A percentile compares a stretch with the other conserved stretches of the same genome.
These are phyloP conservation scores for Udeniomyces megalosporus DNA, from an alignment of 768 basidiomycete species.

Conservation along the genomic window DNA sequence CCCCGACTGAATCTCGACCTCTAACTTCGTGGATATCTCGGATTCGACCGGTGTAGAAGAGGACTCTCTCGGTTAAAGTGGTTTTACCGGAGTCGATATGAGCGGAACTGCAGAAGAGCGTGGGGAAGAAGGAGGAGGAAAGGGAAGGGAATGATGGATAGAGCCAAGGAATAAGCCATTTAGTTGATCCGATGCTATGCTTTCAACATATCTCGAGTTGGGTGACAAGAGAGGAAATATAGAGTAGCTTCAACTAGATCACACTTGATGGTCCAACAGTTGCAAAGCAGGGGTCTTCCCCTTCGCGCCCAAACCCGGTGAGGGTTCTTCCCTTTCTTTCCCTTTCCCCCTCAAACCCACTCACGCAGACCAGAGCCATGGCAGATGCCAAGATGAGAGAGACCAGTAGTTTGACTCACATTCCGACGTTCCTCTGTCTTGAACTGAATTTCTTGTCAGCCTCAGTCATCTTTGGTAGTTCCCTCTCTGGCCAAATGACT, in stretches of 20 bases:
- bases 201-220: no score
- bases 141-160: neutral
- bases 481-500: conserved; percentile 25
- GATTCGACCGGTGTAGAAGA: conserved; percentile 93
- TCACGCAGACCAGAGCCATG: no score
- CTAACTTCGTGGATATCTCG: conserved; percentile 93
- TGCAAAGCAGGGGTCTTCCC: no score
- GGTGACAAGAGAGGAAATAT: no score
- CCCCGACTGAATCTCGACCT: conserved; percentile 86
- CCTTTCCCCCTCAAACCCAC: neutral
- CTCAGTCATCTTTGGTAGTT: conserved; percentile 35
- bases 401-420: conserved; percentile 29
- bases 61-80: conserved; percentile 83
- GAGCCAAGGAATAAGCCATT: neutral
- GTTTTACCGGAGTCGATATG: conserved; percentile 76
- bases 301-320: neutral
- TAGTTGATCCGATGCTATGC: no score
- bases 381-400: neutral
- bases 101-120: conserved; percentile 20
- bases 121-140: neutral
- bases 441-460: conserved; percentile 50
- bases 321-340: neutral
- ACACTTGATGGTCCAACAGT: no score
- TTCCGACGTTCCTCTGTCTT: conserved; percentile 85
- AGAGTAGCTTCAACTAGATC: no score